Conservation (phyloP, 208 protist genomes). For the Leishmania turanica region DNA sequence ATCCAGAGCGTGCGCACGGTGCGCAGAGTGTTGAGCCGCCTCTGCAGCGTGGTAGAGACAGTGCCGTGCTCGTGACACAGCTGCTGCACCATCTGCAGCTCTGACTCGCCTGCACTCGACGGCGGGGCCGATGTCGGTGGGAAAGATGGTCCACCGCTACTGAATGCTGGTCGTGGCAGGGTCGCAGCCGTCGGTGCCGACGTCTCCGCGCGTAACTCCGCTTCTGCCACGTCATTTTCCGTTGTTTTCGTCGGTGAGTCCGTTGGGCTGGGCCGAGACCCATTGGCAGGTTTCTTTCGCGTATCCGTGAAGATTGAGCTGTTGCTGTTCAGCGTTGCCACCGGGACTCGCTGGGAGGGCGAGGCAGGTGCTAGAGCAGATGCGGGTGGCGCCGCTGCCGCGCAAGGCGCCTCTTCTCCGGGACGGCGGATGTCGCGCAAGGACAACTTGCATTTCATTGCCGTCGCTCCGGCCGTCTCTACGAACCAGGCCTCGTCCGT, state of each 20-base stretch:
- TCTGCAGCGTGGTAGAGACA: slow-evolving; percentile 41
- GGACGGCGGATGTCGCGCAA: slow-evolving; percentile 15
- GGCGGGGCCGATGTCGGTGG: slow-evolving; percentile 11
- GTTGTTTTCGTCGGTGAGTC: background rate
- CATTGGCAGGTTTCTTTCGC: slow-evolving; percentile 3
- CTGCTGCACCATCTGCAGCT: slow-evolving; percentile 38
- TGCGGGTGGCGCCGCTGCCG: background rate
- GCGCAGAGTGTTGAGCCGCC: slow-evolving; percentile 54
- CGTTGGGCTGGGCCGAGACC: background rate
- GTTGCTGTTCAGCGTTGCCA: slow-evolving; percentile 17
- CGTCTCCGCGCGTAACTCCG: background rate
- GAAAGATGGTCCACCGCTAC: slow-evolving; percentile 14
- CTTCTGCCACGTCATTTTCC: slow-evolving; percentile 2
- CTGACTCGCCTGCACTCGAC: slow-evolving; percentile 9
- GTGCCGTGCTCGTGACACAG: slow-evolving; percentile 32
- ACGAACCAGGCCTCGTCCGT: slow-evolving; percentile 74
- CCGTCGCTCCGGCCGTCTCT: slow-evolving; percentile 51
- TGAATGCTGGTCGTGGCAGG: slow-evolving; percentile 6
- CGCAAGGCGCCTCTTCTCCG: background rate
- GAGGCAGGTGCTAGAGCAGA: background rate
- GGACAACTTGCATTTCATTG: slow-evolving; percentile 46
- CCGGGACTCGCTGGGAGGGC: slow-evolving; percentile 13
- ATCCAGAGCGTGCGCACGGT: slow-evolving; percentile 59
- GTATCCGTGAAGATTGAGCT: slow-evolving; percentile 10
- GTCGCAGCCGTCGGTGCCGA: background rate